A percentile compares a stretch with the other conserved stretches of the same genome.
phyloP scores from a whole-genome alignment of 2,329 filamentous ascomycete species.

The Talaromyces sp. region DNA sequence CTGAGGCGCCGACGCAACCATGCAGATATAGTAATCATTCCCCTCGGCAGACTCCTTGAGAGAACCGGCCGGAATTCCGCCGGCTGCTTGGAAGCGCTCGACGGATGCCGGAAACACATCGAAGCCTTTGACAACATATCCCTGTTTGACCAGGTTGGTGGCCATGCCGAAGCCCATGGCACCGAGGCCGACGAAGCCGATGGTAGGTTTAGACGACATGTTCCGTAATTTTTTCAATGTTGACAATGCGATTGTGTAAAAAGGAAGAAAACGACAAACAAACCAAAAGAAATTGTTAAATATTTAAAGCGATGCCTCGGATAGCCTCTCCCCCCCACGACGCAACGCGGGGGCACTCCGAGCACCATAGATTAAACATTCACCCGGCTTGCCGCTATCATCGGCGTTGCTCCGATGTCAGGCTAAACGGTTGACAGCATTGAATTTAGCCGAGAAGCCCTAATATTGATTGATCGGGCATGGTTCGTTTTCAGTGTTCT shows the following conservation, averaged over 20 bases:
- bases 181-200: constrained; percentile 70
- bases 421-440: neutral
- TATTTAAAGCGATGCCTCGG: neutral
- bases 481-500: neutral
- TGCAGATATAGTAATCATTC: constrained; percentile 62
- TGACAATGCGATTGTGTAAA: neutral
- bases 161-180: constrained; percentile 84
- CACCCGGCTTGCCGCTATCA: neutral
- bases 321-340: neutral
- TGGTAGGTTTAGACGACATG: constrained; percentile 41
- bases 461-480: neutral
- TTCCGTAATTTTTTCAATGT: constrained; percentile 43
- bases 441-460: neutral
- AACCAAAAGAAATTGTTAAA: neutral
- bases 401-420: neutral
- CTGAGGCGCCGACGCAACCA: constrained; percentile 71
- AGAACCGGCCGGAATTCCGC: constrained; percentile 56
- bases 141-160: constrained; percentile 63
- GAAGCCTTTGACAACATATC: constrained; percentile 65
- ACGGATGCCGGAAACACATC: constrained; percentile 66
- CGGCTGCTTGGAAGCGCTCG: constrained; percentile 59
- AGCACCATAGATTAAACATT: neutral
- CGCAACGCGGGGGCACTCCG: neutral
- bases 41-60: constrained; percentile 58
- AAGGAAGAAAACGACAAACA: neutral